Conservation (phyloP, 495 filamentous ascomycete species). For the Talaromyces trachyspermus region DNA sequence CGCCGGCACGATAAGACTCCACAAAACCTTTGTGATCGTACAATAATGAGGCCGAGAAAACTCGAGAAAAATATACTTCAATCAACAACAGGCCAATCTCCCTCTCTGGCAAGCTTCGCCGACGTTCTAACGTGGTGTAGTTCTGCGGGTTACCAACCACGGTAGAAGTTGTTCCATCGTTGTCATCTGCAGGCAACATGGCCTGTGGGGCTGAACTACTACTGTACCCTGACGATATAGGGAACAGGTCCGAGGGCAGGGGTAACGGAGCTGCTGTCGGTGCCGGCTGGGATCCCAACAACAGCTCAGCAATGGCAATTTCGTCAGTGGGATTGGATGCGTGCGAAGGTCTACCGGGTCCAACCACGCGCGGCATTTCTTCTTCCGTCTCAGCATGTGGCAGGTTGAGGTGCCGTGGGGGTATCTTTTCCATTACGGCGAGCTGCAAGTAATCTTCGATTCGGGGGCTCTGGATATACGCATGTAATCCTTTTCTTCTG, state of each 20-base stretch:
- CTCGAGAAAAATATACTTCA: not conserved
- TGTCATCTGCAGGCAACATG: not conserved
- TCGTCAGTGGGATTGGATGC: not conserved
- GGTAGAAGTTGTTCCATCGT: not conserved
- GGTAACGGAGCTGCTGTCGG: not conserved
- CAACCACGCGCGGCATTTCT: not conserved
- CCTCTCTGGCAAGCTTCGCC: not conserved
- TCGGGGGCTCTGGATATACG: slow-evolving; percentile 2
- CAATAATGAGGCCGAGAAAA: not conserved
- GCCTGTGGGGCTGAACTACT: not conserved
- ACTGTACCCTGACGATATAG: not conserved
- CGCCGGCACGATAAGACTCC: slow-evolving; percentile 1
- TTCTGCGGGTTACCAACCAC: not conserved
- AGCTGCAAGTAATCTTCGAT: slow-evolving; percentile 1
- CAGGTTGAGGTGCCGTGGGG: not conserved
- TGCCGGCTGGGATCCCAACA: not conserved
- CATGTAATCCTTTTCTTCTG: not conserved
- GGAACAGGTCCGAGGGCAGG: not conserved
- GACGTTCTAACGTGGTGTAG: not conserved
- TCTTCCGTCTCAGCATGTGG: not conserved
- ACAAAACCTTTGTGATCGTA: not conserved
- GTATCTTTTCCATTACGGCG: not conserved
- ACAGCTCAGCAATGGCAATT: not conserved
- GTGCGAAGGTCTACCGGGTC: not conserved
- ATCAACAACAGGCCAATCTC: slow-evolving; percentile 1